Percentiles rank a stretch among this genome's conserved stretches.
Conservation (phyloP, 768 basidiomycete genomes). For the Russula sp. region DNA sequence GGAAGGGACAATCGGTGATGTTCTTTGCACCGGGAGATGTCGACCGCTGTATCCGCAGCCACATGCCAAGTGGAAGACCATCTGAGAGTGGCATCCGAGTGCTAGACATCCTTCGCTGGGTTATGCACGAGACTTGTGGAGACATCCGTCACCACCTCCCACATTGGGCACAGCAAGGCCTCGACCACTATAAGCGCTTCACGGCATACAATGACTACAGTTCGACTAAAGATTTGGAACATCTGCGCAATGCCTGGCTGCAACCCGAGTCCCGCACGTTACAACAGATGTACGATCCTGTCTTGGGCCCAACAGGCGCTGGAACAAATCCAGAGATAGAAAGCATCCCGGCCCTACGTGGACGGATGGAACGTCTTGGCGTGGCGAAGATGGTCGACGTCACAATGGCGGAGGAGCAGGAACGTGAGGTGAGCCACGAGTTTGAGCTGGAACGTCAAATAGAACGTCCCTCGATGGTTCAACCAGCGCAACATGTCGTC, state of each 20-base stretch:
- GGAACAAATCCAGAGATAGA: not conserved
- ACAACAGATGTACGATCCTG: not conserved
- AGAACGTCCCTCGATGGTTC: not conserved
- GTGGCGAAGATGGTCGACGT: not conserved
- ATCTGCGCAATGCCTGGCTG: not conserved
- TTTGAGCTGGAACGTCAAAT: not conserved
- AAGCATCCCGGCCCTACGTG: not conserved
- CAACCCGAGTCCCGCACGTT: not conserved
- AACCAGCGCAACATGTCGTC: not conserved
- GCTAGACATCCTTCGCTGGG: slow-evolving; percentile 9
- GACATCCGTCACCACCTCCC: slow-evolving; percentile 7
- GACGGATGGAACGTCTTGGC: not conserved
- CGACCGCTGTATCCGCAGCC: slow-evolving; percentile 1
- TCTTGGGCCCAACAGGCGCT: not conserved
- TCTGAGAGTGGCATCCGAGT: not conserved
- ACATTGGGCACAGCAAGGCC: slow-evolving; percentile 5
- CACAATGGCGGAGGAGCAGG: slow-evolving; percentile 10
- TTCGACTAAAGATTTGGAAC: not conserved
- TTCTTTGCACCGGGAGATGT: slow-evolving; percentile 11
- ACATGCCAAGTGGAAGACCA: not conserved
- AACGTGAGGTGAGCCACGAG: slow-evolving; percentile 8
- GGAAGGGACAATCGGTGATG: slow-evolving; percentile 6
- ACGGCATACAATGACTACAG: not conserved
- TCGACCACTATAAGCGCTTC: slow-evolving; percentile 1
- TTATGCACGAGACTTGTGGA: slow-evolving; percentile 10